Evolutionary conservation across 495 filamentous ascomycete genomes (phyloP).

Genomic region (Evansstolkia leycettana): DNA sequence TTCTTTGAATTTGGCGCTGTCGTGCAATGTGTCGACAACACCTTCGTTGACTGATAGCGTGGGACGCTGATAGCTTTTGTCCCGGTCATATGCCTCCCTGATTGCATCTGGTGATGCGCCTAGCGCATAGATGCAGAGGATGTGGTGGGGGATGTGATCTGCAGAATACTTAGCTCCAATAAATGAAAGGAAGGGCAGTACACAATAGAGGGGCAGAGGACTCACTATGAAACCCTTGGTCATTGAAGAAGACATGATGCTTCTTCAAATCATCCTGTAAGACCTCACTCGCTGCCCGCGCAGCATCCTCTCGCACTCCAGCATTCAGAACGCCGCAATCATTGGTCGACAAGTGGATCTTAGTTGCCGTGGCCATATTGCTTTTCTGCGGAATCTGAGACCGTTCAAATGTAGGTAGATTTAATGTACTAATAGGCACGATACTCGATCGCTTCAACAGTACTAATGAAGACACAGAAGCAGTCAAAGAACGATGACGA

Average conservation of each 20-base stretch:
- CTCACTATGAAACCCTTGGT: conserved; percentile 54
- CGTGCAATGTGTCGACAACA: conserved; percentile 38
- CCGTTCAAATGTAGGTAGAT: too few relatives aligned
- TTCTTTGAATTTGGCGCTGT: conserved; percentile 35
- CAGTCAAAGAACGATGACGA: too few relatives aligned
- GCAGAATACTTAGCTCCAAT: conserved; percentile 6
- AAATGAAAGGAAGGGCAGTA: background rate
- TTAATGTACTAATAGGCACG: too few relatives aligned
- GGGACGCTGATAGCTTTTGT: conserved; percentile 50
- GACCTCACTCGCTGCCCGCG: conserved; percentile 47
- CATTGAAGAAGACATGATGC: conserved; percentile 71
- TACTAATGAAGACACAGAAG: too few relatives aligned
- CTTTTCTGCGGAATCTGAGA: too few relatives aligned
- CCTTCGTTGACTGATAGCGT: conserved; percentile 22
- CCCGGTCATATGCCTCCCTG: conserved; percentile 43
- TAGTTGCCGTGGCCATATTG: conserved; percentile 51
- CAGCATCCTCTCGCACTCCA: conserved; percentile 41
- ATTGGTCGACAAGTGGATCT: conserved; percentile 42
- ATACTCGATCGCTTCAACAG: too few relatives aligned
- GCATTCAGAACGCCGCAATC: conserved; percentile 47
- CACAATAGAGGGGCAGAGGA: background rate
- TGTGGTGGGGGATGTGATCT: conserved; percentile 59
- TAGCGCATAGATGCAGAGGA: conserved; percentile 68
- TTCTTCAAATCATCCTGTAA: conserved; percentile 63
- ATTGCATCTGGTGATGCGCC: conserved; percentile 47